Base-by-base conservation (phyloP, 2,329 filamentous ascomycete genomes). In the Exophiala viscosa region DNA sequence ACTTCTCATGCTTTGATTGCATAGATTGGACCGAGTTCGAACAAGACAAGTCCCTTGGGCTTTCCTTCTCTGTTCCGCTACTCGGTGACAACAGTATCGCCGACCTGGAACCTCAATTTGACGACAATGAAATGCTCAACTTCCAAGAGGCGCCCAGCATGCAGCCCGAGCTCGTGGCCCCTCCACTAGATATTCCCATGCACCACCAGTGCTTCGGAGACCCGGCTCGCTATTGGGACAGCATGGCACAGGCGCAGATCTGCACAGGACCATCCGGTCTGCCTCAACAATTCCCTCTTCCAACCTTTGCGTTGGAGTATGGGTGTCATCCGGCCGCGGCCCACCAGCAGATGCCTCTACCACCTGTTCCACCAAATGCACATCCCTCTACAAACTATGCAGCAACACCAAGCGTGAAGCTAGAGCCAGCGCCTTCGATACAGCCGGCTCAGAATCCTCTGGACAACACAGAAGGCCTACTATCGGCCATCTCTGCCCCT, bases 1-100 rank as follows among this genome's bases (percentile, higher is more conserved):
- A 61, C 14, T 60, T 60, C 31, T 59, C 55, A n/a, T 60, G 58
- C 51, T 60, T 60, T 40, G 58, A 60, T n/a, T 60, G 58, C 39
- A 58, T 60, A 28, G 58, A 60, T 42, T 60, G 58, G 60, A 59
- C 45, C 42, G 55, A 54, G 38, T 61, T 57, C 39, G 60, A 59
- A 35, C 53, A 39, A 13, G 60, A 60, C 54, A 60, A 55, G 34
- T 54, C 50, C 41, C 51, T 60, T 15, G 60, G 59, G n/a, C 53
- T 60, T 9, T 52, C 49, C 7, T 60, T 57, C 44, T 52, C 53
- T 0, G 58, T 60, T 3, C 58, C 58, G 1, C 34, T 60, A 15
- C 46, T 60, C 17, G 48, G 44, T 32, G 44, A 47, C 28, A 50
- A 42, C 34, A 42, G 23, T 7, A 49, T 51, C 13, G 28, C 17